Evolutionary conservation across 306 rosid genomes (phyloP).

Genomic region (Prunus persica): Prunus_persica_NCBIv2 NC_034015.1:14000501-14001000

Average conservation of each 20-base stretch:
- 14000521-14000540: neutral
- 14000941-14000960: constrained; percentile 97
- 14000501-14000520: too few species aligned
- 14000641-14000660: constrained; percentile 74
- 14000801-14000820: neutral
- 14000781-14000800: neutral
- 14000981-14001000: constrained; percentile 44
- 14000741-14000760: constrained; percentile 35
- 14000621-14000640: constrained; percentile 50
- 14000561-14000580: neutral
- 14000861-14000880: neutral
- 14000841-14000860: neutral
- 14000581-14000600: neutral
- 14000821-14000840: neutral
- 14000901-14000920: constrained; percentile 65
- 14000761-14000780: constrained; percentile 22
- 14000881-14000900: constrained; percentile 74
- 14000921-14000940: constrained; percentile 85
- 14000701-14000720: constrained; percentile 96
- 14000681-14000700: constrained; percentile 56
- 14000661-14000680: constrained; percentile 63
- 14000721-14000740: constrained; percentile 91
- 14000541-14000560: neutral
- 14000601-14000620: neutral
- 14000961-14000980: constrained; percentile 81